Conservation (phyloP, 1,284 basidiomycete species). For the Malassezia psittaci region DNA sequence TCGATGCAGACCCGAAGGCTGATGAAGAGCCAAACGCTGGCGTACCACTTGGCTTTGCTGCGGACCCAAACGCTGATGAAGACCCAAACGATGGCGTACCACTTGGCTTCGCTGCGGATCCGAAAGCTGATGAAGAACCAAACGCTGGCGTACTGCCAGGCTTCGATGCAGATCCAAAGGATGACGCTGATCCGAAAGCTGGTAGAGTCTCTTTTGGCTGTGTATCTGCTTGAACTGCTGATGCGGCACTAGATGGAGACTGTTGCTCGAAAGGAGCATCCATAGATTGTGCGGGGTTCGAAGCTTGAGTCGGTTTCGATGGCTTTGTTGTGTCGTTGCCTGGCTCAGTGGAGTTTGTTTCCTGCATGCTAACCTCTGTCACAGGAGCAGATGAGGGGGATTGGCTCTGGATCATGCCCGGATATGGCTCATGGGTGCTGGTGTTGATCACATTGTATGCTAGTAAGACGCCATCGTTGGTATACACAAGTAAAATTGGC, state of each 20-base stretch:
- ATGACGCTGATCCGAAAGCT: slow-evolving; percentile 7
- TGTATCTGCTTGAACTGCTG: not conserved
- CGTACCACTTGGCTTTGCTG: slow-evolving; percentile 16
- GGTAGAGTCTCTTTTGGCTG: not conserved
- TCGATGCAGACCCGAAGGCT: too few relatives aligned
- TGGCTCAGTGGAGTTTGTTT: too few relatives aligned
- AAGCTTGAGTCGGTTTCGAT: too few relatives aligned
- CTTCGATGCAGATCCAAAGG: not conserved
- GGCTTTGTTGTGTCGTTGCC: too few relatives aligned
- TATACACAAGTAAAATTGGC: slow-evolving; percentile 65
- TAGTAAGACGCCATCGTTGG: slow-evolving; percentile 67
- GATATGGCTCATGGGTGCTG: slow-evolving; percentile 49
- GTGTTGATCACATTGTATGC: slow-evolving; percentile 65
- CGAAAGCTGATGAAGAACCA: not conserved
- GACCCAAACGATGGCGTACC: too few relatives aligned
- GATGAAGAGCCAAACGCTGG: too few relatives aligned
- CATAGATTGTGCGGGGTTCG: too few relatives aligned
- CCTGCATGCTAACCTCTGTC: too few relatives aligned
- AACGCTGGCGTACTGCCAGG: not conserved
- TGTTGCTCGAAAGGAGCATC: not conserved
- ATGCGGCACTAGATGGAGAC: not conserved
- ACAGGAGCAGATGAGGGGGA: too few relatives aligned
- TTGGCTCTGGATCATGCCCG: slow-evolving; percentile 44
- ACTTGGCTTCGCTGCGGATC: not conserved
- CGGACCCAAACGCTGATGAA: slow-evolving; percentile 44